phyloP scores from a whole-genome alignment of 2,329 filamentous ascomycete species.

The Colletotrichum filicis region DNA sequence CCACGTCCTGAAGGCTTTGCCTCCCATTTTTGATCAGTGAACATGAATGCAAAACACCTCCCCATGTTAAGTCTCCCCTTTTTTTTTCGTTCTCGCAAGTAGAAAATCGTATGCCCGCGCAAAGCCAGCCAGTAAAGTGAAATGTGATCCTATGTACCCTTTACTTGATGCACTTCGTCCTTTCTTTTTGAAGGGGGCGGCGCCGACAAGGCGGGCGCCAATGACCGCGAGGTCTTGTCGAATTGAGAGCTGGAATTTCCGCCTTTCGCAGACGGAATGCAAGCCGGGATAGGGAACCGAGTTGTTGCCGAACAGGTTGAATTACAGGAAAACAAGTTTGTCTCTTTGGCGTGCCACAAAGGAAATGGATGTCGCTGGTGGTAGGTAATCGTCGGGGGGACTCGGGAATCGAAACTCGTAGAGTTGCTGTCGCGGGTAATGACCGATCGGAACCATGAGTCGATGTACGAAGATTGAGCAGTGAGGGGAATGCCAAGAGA shows the following conservation, averaged over 20 bases:
- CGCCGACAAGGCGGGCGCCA: not conserved
- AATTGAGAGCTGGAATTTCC: not conserved
- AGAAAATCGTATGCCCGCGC: slow-evolving; percentile 37
- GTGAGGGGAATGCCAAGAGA: not conserved
- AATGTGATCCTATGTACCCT: slow-evolving; percentile 41
- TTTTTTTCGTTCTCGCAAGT: slow-evolving; percentile 38
- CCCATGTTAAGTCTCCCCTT: slow-evolving; percentile 43
- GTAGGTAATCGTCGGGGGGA: not conserved
- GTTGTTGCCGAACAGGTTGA: not conserved
- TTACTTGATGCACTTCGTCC: slow-evolving; percentile 1
- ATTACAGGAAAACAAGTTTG: not conserved
- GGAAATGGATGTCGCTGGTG: not conserved
- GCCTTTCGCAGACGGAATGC: not conserved
- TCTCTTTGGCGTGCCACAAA: slow-evolving; percentile 1
- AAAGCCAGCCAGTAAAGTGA: slow-evolving; percentile 39
- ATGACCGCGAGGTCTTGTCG: not conserved
- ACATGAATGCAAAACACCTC: slow-evolving; percentile 49
- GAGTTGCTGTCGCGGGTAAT: no score
- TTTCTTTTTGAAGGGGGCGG: not conserved
- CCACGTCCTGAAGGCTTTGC: slow-evolving; percentile 17
- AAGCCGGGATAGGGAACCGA: not conserved
- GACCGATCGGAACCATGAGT: no score
- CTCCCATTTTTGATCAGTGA: slow-evolving; percentile 49
- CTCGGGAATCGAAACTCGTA: not conserved
- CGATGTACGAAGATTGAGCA: no score